Conservation (phyloP, 2,329 filamentous ascomycete genomes). For the Aspergillus pseudoglaucus region DNA sequence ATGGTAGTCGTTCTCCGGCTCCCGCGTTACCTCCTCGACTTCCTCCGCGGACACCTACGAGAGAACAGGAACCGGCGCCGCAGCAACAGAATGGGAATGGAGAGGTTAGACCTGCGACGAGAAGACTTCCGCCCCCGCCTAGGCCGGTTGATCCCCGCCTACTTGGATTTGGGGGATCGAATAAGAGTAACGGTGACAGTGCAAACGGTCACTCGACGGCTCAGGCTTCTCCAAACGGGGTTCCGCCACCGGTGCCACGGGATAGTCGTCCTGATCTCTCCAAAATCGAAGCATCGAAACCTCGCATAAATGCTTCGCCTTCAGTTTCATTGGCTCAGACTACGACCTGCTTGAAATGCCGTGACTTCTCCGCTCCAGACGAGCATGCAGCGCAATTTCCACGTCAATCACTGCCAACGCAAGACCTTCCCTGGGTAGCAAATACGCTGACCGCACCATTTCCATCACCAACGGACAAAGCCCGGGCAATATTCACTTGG, state of each 20-base stretch:
- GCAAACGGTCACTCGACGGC: constrained; percentile 3
- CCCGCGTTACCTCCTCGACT: constrained; percentile 1
- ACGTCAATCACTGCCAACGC: constrained; percentile 62
- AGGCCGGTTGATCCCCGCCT: constrained; percentile 31
- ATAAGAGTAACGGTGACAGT: constrained; percentile 22
- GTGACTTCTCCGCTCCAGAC: constrained; percentile 82
- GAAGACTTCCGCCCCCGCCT: constrained; percentile 29
- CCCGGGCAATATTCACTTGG: constrained; percentile 89
- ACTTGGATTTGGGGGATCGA: constrained; percentile 45
- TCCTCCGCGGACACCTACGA: constrained; percentile 15
- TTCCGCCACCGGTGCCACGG: constrained; percentile 47
- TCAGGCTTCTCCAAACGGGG: constrained; percentile 15
- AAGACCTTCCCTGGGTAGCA: constrained; percentile 66
- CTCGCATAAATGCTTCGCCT: constrained; percentile 24
- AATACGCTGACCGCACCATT: constrained; percentile 73
- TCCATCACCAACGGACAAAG: constrained; percentile 78
- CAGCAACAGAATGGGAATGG: constrained; percentile 4
- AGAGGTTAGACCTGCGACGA: constrained; percentile 13
- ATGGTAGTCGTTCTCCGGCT: background rate
- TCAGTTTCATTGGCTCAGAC: constrained; percentile 12
- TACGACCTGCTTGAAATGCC: constrained; percentile 65
- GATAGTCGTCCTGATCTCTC: constrained; percentile 53
- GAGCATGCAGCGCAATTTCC: constrained; percentile 71
- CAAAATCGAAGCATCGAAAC: constrained; percentile 50
- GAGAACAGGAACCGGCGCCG: constrained; percentile 7